Conservation (phyloP, 495 filamentous ascomycete species). For the Aspergillus wentii region DNA sequence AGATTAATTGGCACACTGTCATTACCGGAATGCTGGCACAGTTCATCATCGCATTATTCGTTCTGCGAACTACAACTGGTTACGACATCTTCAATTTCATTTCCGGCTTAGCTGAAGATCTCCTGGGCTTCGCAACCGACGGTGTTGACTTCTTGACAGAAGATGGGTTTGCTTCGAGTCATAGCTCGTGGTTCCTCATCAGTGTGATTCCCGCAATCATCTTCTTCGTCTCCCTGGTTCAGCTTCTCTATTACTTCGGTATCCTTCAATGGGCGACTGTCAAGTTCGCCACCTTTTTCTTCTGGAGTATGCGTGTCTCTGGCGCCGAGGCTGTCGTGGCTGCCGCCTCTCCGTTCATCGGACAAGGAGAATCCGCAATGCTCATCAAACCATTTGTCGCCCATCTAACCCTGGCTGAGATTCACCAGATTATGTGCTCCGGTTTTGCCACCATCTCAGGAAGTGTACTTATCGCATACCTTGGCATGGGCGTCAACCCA, state of each 20-base stretch:
- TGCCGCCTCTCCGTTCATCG: constrained; percentile 90
- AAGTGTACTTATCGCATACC: constrained; percentile 75
- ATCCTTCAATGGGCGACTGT: constrained; percentile 81
- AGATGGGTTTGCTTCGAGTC: constrained; percentile 28
- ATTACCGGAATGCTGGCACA: constrained; percentile 84
- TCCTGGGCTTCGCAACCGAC: constrained; percentile 65
- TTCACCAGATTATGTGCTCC: constrained; percentile 88
- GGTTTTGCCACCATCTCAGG: constrained; percentile 66
- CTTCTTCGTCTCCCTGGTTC: constrained; percentile 86
- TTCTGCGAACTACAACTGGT: constrained; percentile 70
- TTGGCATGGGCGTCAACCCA: constrained; percentile 71
- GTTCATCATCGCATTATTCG: constrained; percentile 84
- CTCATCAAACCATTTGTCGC: constrained; percentile 81
- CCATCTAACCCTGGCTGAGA: constrained; percentile 75
- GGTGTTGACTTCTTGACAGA: constrained; percentile 70
- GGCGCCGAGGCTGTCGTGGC: constrained; percentile 90
- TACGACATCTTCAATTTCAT: constrained; percentile 88
- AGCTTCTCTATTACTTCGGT: constrained; percentile 72
- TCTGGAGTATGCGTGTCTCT: constrained; percentile 85
- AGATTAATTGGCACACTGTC: constrained; percentile 64
- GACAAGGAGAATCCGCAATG: constrained; percentile 91
- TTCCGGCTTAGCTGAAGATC: constrained; percentile 58
- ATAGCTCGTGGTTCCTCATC: constrained; percentile 60
- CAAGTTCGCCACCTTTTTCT: constrained; percentile 87
- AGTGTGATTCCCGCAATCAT: constrained; percentile 77